Evolutionary conservation across 306 rosid species (phyloP).

Genomic region (Luffa aegyptiaca): DNA sequence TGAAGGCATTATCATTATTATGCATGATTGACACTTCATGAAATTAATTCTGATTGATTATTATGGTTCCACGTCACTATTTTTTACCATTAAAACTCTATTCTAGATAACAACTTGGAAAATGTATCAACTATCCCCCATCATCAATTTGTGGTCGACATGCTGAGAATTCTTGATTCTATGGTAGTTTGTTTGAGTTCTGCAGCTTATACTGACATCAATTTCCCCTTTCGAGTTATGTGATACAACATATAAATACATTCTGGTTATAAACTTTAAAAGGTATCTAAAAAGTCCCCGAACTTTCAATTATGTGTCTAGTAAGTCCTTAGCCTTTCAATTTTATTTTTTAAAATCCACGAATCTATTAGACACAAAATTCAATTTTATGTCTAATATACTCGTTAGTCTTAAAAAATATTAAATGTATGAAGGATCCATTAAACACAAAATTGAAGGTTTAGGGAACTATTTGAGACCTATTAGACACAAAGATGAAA

Average conservation of each 20-base stretch:
- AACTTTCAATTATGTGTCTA: too few species aligned
- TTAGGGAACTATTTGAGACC: too few species aligned
- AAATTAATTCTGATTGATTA: neutral
- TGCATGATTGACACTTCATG: neutral
- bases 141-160: neutral
- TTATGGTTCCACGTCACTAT: neutral
- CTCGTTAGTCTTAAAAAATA: too few species aligned
- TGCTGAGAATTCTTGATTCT: neutral
- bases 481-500: too few species aligned
- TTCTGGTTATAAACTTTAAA: too few species aligned
- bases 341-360: too few species aligned
- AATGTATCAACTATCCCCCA: neutral
- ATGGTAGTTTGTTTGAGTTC: neutral
- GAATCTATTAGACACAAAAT: too few species aligned
- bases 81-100: neutral
- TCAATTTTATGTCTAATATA: too few species aligned
- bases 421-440: too few species aligned
- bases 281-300: too few species aligned
- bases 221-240: neutral
- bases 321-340: too few species aligned
- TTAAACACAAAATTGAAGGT: too few species aligned
- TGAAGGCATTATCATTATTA: neutral
- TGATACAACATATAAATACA: neutral
- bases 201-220: neutral
- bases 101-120: neutral